A percentile compares a stretch with the other conserved stretches of the same genome.
These are phyloP conservation scores for Vitis hybrid DNA, from an alignment of 177 flowering plant species.

Conservation along the genomic window DNA sequence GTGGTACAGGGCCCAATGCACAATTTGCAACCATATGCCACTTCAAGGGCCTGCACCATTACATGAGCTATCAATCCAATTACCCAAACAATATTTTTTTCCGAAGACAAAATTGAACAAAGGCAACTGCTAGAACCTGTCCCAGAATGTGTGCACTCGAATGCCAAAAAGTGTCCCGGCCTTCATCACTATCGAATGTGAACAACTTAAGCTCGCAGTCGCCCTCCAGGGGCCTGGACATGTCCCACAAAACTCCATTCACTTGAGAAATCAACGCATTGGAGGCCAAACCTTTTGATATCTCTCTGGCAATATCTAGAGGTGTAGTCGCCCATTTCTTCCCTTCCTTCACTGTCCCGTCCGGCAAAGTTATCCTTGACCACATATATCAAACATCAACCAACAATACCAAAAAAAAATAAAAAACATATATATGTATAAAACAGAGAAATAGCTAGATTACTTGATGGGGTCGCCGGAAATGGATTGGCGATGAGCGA, in stretches of 20 bases:
- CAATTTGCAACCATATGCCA: constrained; percentile 83
- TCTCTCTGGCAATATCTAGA: constrained; percentile 59
- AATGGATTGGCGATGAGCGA: constrained; percentile 32
- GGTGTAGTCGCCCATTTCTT: constrained; percentile 79
- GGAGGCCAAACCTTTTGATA: constrained; percentile 70
- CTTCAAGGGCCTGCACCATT: constrained; percentile 68
- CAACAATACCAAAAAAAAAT: background rate
- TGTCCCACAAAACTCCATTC: constrained; percentile 89
- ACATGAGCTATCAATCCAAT: constrained; percentile 2
- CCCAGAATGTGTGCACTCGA: constrained; percentile 98
- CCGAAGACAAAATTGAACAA: background rate
- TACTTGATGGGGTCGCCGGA: constrained; percentile 56
- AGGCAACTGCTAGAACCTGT: constrained; percentile 38
- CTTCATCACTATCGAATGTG: constrained; percentile 74
- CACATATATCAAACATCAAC: background rate
- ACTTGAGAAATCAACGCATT: constrained; percentile 78
- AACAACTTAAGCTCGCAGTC: constrained; percentile 79
- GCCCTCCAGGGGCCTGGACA: constrained; percentile 78
- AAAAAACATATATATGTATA: background rate
- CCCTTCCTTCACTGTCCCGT: constrained; percentile 87
- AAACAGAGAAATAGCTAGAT: background rate
- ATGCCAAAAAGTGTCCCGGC: constrained; percentile 97
- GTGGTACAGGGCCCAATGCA: constrained; percentile 99
- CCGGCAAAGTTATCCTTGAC: constrained; percentile 64
- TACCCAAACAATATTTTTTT: background rate